phyloP scores from a whole-genome alignment of 768 basidiomycete species.

The Mycena maculata region DNA sequence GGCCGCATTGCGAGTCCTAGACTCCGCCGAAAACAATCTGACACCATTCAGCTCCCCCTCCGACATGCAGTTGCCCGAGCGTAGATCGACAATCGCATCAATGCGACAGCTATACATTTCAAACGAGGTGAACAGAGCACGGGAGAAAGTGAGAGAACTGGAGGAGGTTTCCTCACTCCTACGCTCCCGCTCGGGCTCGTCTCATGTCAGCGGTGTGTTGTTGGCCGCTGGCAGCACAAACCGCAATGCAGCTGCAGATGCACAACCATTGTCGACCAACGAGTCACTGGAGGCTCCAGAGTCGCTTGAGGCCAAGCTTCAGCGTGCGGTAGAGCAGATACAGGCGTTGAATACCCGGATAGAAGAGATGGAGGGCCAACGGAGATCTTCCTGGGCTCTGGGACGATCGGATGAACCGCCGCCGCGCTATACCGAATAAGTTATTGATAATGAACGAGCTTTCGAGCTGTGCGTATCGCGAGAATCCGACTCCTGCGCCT shows the following conservation, averaged over 20 bases:
- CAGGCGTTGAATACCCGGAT: neutral
- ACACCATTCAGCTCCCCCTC: too few relatives aligned
- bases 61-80: neutral
- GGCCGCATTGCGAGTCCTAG: too few relatives aligned
- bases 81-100: neutral
- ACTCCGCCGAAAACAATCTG: too few relatives aligned
- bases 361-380: neutral
- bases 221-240: neutral
- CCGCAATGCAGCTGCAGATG: neutral
- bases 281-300: neutral
- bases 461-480: too few relatives aligned
- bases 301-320: neutral
- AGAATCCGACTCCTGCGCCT: too few relatives aligned
- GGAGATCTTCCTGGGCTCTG: constrained; percentile 1
- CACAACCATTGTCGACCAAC: neutral
- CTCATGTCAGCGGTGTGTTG: neutral
- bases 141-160: constrained; percentile 12
- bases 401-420: neutral
- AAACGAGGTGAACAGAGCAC: constrained; percentile 15
- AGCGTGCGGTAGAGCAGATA: neutral
- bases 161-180: constrained; percentile 15
- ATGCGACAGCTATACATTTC: constrained; percentile 27
- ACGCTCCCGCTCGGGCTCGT: neutral
- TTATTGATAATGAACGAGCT: too few relatives aligned
- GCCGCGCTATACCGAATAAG: neutral